Base-by-base conservation (phyloP, 371 early-diverging fungal genomes). In the Vairimorpha necatrix region DNA sequence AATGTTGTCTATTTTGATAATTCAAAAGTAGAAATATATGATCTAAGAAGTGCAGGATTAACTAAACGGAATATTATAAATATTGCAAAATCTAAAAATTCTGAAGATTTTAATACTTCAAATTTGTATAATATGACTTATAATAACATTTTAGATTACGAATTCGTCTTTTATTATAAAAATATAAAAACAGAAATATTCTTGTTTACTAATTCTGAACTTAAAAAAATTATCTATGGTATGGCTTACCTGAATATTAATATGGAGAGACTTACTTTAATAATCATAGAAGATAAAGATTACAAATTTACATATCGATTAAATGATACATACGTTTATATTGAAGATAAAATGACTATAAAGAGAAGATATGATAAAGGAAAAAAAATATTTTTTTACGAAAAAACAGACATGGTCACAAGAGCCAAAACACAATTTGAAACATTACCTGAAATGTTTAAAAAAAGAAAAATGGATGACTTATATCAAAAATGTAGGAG, bases 241-340 rank as follows among this genome's bases (percentile, higher is more conserved):
- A 34, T 58, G 38, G 70, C 60, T 56, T 36, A 69, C 24, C 26
- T 69, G 11, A 69, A 58, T 22, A 26, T 58, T n/a, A 36, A 39
- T 16, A 69, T 30, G 70, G 56, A 69, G 0, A 69, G 60, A 54
- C 36, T 42, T 0, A 33, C 70, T 16, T 32, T 56, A 24, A 69
- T 69, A 39, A 34, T 69, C 14, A 54, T 69, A 32, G 56, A 69
- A 20, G 26, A 24, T 36, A 38, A 16, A 18, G 56, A 38, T 9
- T 26, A 54, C 1, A 69, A 54, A 58, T 69, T 69, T 39, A 34
- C 26, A 20, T 58, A 69, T 24, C 42, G 28, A 38, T 56, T 69
- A 38, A 56, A 54, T 2, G 70, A 58, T 9, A 60, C 38, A 0
- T 69, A 58, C 50, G 32, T 58, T 32, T 69, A 69, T 69, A 9